Conservation (phyloP, 164 flowering plant genomes). For the Vitis labrusca region DNA sequence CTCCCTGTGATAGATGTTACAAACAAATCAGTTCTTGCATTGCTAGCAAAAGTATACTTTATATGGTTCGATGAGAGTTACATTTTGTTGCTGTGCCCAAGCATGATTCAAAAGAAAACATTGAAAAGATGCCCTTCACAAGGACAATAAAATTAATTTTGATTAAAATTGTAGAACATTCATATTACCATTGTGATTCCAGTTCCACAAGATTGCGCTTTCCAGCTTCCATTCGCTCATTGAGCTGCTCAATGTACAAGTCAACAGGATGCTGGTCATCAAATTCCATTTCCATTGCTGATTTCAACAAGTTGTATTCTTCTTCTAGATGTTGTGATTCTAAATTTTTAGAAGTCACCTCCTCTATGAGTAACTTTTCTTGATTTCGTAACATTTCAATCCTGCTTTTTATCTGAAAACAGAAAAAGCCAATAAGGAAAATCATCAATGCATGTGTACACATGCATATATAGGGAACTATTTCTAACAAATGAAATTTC, state of each 20-base stretch:
- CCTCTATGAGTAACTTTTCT: constrained; percentile 33
- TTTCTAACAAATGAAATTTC: too few relatives aligned
- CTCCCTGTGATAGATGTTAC: constrained; percentile 31
- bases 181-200: constrained; percentile 44
- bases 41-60: background rate
- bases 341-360: constrained; percentile 17
- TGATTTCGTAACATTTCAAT: constrained; percentile 20
- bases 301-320: constrained; percentile 44
- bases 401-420: constrained; percentile 24
- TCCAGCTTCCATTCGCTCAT: constrained; percentile 33
- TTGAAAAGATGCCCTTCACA: background rate
- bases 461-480: too few relatives aligned
- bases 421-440: constrained; percentile 7
- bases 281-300: constrained; percentile 47
- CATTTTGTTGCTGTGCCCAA: background rate
- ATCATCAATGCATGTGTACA: too few relatives aligned
- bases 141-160: background rate
- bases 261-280: constrained; percentile 48
- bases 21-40: background rate
- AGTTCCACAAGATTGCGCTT: constrained; percentile 37
- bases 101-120: background rate
- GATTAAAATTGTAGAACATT: constrained; percentile 1
- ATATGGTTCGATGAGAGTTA: background rate
- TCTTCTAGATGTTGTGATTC: constrained; percentile 40
- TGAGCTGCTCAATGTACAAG: constrained; percentile 43